Evolutionary conservation across 345 rosid genomes (phyloP).

Genomic region (Syzygium grande): DNA sequence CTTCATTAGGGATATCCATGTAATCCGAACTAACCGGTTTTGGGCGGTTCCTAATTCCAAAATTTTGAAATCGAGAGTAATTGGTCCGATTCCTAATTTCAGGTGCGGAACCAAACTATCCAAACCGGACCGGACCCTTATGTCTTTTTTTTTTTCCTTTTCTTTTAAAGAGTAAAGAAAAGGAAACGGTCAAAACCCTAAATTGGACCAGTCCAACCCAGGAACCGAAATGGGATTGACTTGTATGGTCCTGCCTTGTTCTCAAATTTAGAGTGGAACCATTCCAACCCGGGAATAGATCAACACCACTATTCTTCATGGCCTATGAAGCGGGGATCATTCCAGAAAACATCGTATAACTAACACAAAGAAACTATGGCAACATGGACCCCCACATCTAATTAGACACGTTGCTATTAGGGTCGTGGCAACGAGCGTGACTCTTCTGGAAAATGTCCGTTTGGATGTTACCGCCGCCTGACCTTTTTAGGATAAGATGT

Average conservation of each 20-base stretch:
- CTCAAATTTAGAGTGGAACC: background rate
- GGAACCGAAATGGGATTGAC: fast-evolving
- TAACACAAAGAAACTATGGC: background rate
- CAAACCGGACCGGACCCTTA: fast-evolving
- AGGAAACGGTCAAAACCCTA: background rate
- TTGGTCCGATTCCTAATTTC: fast-evolving
- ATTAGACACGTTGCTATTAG: background rate
- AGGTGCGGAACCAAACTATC: fast-evolving
- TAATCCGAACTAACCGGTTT: fast-evolving
- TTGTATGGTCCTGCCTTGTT: no score
- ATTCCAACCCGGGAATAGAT: fast-evolving
- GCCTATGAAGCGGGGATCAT: background rate
- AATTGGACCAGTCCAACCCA: fast-evolving
- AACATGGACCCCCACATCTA: background rate
- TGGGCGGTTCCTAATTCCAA: fast-evolving
- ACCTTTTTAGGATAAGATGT: background rate
- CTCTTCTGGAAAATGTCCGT: background rate
- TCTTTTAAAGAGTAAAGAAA: background rate
- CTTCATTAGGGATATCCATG: background rate
- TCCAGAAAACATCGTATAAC: background rate
- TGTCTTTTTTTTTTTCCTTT: no score
- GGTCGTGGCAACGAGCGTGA: background rate
- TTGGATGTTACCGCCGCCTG: background rate
- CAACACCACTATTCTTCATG: background rate
- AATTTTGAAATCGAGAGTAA: background rate